Conservation (phyloP, 2,329 filamentous ascomycete species). For the Pseudophaeomoniella oleicola region DNA sequence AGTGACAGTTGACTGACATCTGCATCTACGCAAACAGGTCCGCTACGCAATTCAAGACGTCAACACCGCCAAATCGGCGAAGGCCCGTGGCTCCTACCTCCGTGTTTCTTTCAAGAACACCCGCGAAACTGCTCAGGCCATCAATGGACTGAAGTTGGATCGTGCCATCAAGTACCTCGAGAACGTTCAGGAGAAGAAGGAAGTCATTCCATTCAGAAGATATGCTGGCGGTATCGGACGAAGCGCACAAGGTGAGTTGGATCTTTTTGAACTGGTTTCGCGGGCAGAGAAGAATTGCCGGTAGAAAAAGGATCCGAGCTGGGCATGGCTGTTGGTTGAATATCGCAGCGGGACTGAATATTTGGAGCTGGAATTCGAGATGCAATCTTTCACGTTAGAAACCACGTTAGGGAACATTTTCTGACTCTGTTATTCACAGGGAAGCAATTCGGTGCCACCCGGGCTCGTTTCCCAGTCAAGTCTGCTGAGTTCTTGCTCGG, state of each 20-base stretch:
- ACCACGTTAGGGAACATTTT: too few species aligned
- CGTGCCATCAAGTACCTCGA: conserved; percentile 93
- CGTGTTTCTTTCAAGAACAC: conserved; percentile 99
- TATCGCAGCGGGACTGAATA: too few species aligned
- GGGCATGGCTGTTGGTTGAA: too few species aligned
- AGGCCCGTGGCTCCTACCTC: conserved; percentile 96
- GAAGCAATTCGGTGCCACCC: conserved; percentile 97
- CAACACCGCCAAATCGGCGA: conserved; percentile 80
- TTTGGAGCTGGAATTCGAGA: too few species aligned
- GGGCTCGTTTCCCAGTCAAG: conserved; percentile 98
- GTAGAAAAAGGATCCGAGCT: too few species aligned
- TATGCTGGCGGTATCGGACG: conserved; percentile 93
- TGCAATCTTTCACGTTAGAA: too few species aligned
- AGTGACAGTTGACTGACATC: background rate
- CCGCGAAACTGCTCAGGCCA: conserved; percentile 96
- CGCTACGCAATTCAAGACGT: conserved; percentile 83
- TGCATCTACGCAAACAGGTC: conserved; percentile 43
- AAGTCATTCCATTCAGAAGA: conserved; percentile 96
- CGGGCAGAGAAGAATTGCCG: too few species aligned
- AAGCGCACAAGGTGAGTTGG: conserved; percentile 80
- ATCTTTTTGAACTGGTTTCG: background rate
- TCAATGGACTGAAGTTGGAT: conserved; percentile 97
- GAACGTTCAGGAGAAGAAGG: conserved; percentile 93
- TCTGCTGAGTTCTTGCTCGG: conserved; percentile 95
- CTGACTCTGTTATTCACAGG: too few species aligned